Conservation (phyloP, 192 early-diverging fungal genomes). For the Spinellus fusiger region DNA sequence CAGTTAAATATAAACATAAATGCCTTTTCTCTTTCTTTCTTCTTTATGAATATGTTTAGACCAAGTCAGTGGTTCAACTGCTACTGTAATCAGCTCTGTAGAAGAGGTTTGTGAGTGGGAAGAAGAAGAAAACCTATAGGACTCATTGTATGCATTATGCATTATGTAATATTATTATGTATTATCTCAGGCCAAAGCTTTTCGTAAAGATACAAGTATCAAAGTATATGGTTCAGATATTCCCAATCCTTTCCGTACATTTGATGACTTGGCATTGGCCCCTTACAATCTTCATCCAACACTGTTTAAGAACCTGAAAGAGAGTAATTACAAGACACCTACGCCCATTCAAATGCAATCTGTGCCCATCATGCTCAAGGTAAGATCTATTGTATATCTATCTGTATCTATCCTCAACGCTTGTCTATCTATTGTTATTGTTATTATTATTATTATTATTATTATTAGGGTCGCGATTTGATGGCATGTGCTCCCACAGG, state of each 20-base stretch:
- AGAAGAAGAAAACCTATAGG: background rate
- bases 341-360: slow-evolving; percentile 41
- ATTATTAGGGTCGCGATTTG: slow-evolving; percentile 86
- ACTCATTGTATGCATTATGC: background rate
- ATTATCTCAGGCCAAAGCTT: slow-evolving; percentile 43
- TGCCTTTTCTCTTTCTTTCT: too few species aligned
- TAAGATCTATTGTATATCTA: too few species aligned
- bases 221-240: slow-evolving; percentile 81
- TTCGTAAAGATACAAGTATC: slow-evolving; percentile 75
- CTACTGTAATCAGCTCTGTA: slow-evolving; percentile 8
- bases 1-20: too few species aligned
- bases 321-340: slow-evolving; percentile 55
- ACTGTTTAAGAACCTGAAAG: slow-evolving; percentile 67
- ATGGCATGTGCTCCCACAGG: slow-evolving; percentile 97
- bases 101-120: background rate
- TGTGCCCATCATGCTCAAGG: slow-evolving; percentile 67
- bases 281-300: slow-evolving; percentile 64
- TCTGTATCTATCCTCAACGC: background rate
- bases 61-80: too few species aligned
- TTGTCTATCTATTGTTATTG: too few species aligned
- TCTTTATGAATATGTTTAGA: too few species aligned
- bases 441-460: slow-evolving; percentile 8
- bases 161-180: background rate
- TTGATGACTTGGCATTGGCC: slow-evolving; percentile 65
- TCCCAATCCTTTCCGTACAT: slow-evolving; percentile 78